Base-by-base conservation (phyloP, 371 early-diverging fungal species). In the Chytridium lagenaria region DNA sequence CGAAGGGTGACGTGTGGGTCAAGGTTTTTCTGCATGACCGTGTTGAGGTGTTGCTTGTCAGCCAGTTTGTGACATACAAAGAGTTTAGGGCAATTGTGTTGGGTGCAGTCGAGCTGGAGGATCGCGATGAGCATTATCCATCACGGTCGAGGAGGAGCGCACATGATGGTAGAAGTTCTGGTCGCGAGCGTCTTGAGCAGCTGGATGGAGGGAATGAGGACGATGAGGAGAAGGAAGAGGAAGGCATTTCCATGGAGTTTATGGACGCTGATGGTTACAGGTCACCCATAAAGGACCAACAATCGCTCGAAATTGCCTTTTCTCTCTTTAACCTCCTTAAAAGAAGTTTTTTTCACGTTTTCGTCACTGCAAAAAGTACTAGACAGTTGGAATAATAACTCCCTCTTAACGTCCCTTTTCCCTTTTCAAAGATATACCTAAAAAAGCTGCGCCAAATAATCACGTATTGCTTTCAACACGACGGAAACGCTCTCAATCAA, bases 241-340 rank as follows among this genome's bases (percentile, higher is more conserved):
- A 61, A 16, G 26, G 10, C 33, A 33, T n/a, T 44, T 10, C 5
- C 36, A 38, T 66, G 44, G n/a, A 22, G 44, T 44, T 40, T 66
- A 7, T 40, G 66, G 39, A 66, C 28, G 66, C 44, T 22, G 66
- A 66, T 44, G 66, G 66, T 16, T 3, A 40, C 44, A 22, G 28
- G 49, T 26, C 40, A 5, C 36, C 16, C 15, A 2, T 66, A 5
- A 28, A 22, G 15, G 30, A 28, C 30, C 66, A 66, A 28, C 3
- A 7, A 66, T 38, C 38, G 10, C 66, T 66, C 23, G 66, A 66
- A 15, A 66, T 44, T 26, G 66, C 66, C 2, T 38, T 66, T 26
- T 66, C 66, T 16, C 10, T 66, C 36, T 40, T 37, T 37, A 7
- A 26, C 5, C 44, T 40, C 7, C 44, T 66, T 12, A 66, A 66